phyloP scores from a whole-genome alignment of 2,329 filamentous ascomycete genomes.

The Zasmidium citrigriseum region DNA sequence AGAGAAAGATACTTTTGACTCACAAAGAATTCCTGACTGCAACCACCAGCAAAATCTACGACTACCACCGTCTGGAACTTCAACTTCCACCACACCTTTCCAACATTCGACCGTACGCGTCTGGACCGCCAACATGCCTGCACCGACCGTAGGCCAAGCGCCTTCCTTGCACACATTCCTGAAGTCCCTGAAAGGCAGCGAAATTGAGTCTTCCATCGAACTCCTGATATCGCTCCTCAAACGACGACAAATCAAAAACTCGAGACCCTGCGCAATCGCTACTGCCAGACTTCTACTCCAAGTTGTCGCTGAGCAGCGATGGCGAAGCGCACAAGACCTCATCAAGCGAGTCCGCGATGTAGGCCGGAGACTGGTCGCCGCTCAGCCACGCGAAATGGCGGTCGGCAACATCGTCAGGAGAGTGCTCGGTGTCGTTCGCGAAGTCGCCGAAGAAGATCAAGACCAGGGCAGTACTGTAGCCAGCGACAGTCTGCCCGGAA shows the following conservation, averaged over 20 bases:
- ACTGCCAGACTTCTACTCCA: constrained; percentile 86
- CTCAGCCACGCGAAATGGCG: constrained; percentile 86
- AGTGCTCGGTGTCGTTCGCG: constrained; percentile 85
- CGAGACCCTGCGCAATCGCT: constrained; percentile 84
- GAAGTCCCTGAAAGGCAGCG: constrained; percentile 72
- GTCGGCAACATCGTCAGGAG: constrained; percentile 93
- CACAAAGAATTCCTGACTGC: neutral
- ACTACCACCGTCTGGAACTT: too few species aligned
- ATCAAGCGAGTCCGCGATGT: constrained; percentile 78
- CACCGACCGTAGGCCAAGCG: constrained; percentile 59
- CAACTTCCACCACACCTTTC: neutral
- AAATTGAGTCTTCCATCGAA: constrained; percentile 81
- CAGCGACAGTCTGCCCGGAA: constrained; percentile 39
- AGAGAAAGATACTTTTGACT: neutral
- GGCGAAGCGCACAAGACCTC: constrained; percentile 74
- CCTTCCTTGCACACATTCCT: constrained; percentile 78
- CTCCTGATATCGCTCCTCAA: constrained; percentile 83
- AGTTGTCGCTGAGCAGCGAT: constrained; percentile 80
- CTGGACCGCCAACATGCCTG: constrained; percentile 53
- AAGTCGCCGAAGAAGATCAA: constrained; percentile 79
- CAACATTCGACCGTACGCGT: neutral
- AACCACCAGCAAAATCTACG: neutral
- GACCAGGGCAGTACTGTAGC: constrained; percentile 58
- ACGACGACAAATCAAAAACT: constrained; percentile 83
- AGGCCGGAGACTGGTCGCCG: constrained; percentile 74